Base-by-base conservation (phyloP, 768 basidiomycete species). In the Pleurotus pulmonarius region DNA sequence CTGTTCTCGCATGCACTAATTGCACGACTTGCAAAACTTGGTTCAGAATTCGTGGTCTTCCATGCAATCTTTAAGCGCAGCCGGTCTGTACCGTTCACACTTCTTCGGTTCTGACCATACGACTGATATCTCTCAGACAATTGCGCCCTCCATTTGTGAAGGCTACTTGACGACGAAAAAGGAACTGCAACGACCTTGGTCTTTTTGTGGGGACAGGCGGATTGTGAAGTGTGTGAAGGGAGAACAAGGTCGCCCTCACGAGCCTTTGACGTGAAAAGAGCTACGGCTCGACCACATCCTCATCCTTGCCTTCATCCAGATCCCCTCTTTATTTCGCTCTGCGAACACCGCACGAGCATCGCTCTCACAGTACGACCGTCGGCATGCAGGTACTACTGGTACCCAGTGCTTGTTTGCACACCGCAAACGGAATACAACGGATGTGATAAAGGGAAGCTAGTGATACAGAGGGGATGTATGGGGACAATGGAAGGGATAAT, bases 211-310 rank as follows among this genome's bases (percentile, higher is more conserved):
- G 7, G 15, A 15, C n/a, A 8, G 51, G 41, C 24, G 51, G 18
- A 11, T 18, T 53, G 51, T 53, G 51, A 53, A 43, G 51, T 40
- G 8, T 52, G 51, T 52, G 51, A 52, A 52, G 39, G 51, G 51
- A 41, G 51, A 43, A 43, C 51, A 53, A 53, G 39, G 48, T 18
- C 46, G 18, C 46, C 46, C 46, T 47, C 24, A 24, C 24, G 46
- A 47, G 46, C 24, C 13, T 22, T 53, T 53, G 51, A 53, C 51
- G 34, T 53, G 51, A 53, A 53, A 53, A 53, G 51, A n/a, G 29
- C 29, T 34, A 34, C 18, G 25, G 51, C n/a, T 38, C 40, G 18
- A 41, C 39, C 51, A 38, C 18, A 39, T 25, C 18, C 18, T n/a
- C 11, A 12, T 13, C 18, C 51, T 53, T 53, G 39, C 51, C 38